Evolutionary conservation across 2,329 filamentous ascomycete species (phyloP).

Genomic region (Aureobasidium vineae): DNA sequence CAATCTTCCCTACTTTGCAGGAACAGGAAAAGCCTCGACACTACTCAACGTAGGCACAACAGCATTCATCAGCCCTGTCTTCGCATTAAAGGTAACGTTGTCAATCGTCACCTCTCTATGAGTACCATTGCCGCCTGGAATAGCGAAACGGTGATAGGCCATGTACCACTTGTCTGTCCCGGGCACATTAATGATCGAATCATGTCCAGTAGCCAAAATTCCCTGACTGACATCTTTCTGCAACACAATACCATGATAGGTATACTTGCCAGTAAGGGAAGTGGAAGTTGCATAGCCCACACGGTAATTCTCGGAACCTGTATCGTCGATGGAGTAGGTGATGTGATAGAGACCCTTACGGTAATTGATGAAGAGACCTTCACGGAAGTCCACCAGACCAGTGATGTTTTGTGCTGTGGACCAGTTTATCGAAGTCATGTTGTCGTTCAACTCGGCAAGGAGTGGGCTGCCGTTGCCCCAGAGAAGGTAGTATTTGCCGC

Average conservation of each 20-base stretch:
- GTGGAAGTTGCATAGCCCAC: slow-evolving; percentile 49
- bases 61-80: slow-evolving; percentile 41
- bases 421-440: slow-evolving; percentile 49
- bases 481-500: slow-evolving; percentile 35
- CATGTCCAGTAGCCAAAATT: slow-evolving; percentile 50
- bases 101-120: slow-evolving; percentile 49
- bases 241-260: slow-evolving; percentile 48
- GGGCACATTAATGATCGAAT: slow-evolving; percentile 49
- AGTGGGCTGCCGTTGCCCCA: slow-evolving; percentile 45
- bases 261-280: slow-evolving; percentile 46
- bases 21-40: slow-evolving; percentile 11
- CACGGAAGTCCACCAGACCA: slow-evolving; percentile 48
- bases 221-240: slow-evolving; percentile 45
- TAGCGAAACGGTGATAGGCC: slow-evolving; percentile 51
- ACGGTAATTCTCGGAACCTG: slow-evolving; percentile 48
- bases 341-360: slow-evolving; percentile 49
- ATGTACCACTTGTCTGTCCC: slow-evolving; percentile 53
- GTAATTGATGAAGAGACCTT: slow-evolving; percentile 47
- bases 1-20: neutral
- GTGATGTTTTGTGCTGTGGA: slow-evolving; percentile 38
- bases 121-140: slow-evolving; percentile 48
- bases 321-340: slow-evolving; percentile 52
- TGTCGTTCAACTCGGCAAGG: slow-evolving; percentile 46
- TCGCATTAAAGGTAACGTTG: slow-evolving; percentile 40
- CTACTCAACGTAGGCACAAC: slow-evolving; percentile 43